phyloP scores from a whole-genome alignment of 2,329 filamentous ascomycete genomes.

The Ophiostoma quercus region DNA sequence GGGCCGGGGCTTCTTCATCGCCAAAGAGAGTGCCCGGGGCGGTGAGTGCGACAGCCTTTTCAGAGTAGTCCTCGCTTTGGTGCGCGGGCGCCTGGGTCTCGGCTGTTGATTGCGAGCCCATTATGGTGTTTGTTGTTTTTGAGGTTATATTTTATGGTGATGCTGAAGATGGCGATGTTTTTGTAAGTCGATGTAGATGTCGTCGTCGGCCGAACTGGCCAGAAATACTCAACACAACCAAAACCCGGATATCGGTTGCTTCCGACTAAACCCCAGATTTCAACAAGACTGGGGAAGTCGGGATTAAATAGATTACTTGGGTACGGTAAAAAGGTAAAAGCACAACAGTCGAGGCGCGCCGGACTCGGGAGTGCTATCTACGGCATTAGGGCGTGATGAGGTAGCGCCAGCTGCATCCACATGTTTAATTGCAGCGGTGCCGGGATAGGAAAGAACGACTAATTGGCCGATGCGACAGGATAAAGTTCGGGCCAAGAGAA shows the following conservation, averaged over 20 bases:
- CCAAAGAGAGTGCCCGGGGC: background rate
- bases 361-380: background rate
- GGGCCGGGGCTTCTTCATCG: conserved; percentile 25
- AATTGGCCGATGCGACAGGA: conserved; percentile 4
- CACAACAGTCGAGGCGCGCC: background rate
- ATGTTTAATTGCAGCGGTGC: conserved; percentile 7
- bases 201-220: background rate
- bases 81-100: background rate
- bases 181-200: background rate
- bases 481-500: background rate
- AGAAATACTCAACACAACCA: background rate
- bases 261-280: background rate
- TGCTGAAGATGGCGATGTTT: background rate
- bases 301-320: background rate
- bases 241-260: background rate
- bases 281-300: background rate
- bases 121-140: background rate
- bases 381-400: background rate
- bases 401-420: background rate
- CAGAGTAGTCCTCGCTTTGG: background rate
- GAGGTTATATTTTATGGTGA: background rate
- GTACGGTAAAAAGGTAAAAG: background rate
- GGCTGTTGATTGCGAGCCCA: background rate
- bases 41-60: background rate
- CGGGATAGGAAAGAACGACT: background rate